Base-by-base conservation (phyloP, 371 early-diverging fungal genomes). In the Rhizopus sp. region DNA sequence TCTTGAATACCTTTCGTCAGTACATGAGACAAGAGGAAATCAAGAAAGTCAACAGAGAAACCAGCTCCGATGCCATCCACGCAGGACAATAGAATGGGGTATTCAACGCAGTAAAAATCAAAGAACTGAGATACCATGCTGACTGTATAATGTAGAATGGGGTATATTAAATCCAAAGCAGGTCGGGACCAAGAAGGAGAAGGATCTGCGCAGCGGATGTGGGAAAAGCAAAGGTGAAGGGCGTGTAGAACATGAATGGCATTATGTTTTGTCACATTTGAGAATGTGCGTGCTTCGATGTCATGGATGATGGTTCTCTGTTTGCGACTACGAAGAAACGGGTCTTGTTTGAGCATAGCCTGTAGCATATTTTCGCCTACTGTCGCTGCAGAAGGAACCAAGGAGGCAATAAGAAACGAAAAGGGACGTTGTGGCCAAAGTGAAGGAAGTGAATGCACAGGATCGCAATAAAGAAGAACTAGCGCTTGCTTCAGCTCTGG, bases 41-140 rank as follows among this genome's bases (percentile, higher is more conserved):
- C 77, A 31, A 80, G 55, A 56, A 80, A 80, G 46, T 80, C 80
- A 13, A 72, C 72, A 4, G 80, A 80, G 46, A 66, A 68, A 0
- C 77, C 77, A 37, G 60, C 65, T 30, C 69, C 71, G 32, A 78
- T 75, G 34, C 77, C 77, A 50, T 80, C 80, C 7, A 80, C 75
- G 40, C 75, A 80, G 0, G 77, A 77, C 13, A 76, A 45, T 16
- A 80, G 50, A 49, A 77, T 76, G 4, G 80, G 77, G 35, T 76
- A 80, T 34, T 80, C 77, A 35, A 72, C 75, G 41, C 73, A 74
- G 38, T 77, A 76, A 46, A 67, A 77, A 44, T 76, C 75, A 57
- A 80, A 77, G 50, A 72, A 64, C 16, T 50, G 47, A 6, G 75
- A 65, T 4, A 80, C 62, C 62, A 74, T 66, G 1, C 44, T 37